These are phyloP conservation scores for Didymella arachidicola DNA, from an alignment of 2,329 filamentous ascomycete genomes.

Conservation along the genomic window DNA sequence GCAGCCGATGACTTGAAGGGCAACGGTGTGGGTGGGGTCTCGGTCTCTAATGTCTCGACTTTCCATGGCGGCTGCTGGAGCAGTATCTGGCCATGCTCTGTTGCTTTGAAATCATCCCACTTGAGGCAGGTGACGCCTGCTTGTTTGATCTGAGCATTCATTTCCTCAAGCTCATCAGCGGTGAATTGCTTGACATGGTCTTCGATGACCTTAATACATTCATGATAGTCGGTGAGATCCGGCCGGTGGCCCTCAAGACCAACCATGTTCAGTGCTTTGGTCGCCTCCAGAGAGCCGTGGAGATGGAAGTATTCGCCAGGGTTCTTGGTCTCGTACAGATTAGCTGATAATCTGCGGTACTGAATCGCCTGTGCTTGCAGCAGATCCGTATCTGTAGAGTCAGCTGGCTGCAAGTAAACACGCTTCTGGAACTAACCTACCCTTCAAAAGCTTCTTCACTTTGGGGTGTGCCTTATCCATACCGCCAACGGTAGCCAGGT, in stretches of 20 bases:
- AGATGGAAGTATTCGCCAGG: conserved; percentile 76
- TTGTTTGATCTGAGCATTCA: conserved; percentile 53
- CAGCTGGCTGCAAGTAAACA: conserved; percentile 22
- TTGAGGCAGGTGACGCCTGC: conserved; percentile 54
- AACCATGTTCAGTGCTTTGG: conserved; percentile 73
- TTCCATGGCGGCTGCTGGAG: conserved; percentile 55
- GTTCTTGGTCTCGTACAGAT: conserved; percentile 73
- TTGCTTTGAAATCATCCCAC: conserved; percentile 52
- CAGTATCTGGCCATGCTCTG: conserved; percentile 53
- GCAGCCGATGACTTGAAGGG: conserved; percentile 50
- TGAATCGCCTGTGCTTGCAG: conserved; percentile 73
- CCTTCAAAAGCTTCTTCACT: conserved; percentile 58
- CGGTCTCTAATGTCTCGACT: conserved; percentile 60
- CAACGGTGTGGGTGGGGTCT: conserved; percentile 61
- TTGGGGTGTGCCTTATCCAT: conserved; percentile 54
- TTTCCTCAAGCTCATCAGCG: conserved; percentile 51
- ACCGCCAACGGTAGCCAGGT: conserved; percentile 64
- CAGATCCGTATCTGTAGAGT: conserved; percentile 71
- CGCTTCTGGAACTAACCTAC: conserved; percentile 27
- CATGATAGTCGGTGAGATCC: conserved; percentile 61
- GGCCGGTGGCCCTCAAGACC: conserved; percentile 69
- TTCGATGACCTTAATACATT: conserved; percentile 53
- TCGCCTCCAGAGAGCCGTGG: conserved; percentile 76
- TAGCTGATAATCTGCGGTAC: conserved; percentile 76
- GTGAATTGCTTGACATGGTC: conserved; percentile 53